phyloP scores from a whole-genome alignment of 225 moss, liverwort and hornwort species.

The Pleurozium schreberi region DNA sequence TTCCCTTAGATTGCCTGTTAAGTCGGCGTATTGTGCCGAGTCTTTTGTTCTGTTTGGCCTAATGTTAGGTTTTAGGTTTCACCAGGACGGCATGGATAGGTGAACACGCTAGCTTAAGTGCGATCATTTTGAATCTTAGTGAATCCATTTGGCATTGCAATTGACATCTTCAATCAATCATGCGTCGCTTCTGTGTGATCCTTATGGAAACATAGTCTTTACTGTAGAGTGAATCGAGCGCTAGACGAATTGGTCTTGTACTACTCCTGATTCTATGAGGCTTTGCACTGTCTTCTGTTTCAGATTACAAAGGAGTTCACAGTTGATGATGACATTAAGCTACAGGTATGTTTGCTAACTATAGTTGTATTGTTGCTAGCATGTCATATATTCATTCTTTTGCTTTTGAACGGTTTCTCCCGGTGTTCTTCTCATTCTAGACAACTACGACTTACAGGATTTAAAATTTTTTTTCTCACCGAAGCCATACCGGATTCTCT shows the following conservation, averaged over 20 bases:
- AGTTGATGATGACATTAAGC: conserved; percentile 30
- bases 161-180: not conserved
- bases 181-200: not conserved
- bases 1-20: not conserved
- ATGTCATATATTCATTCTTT: not conserved
- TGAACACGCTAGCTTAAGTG: not conserved
- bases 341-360: conserved; percentile 16
- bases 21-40: not conserved
- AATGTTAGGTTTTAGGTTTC: not conserved
- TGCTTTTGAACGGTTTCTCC: not conserved
- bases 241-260: not conserved
- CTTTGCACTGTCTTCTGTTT: not conserved
- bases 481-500: not conserved
- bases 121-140: not conserved
- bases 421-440: not conserved
- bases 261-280: not conserved
- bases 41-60: not conserved
- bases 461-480: not conserved
- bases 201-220: not conserved
- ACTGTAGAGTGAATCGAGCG: not conserved
- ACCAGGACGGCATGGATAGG: not conserved
- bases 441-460: not conserved
- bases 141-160: not conserved
- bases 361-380: not conserved
- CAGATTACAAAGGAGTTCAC: conserved; percentile 36